Conservation (phyloP, 139 green algal species). For the Nannochloris sp. region DNA sequence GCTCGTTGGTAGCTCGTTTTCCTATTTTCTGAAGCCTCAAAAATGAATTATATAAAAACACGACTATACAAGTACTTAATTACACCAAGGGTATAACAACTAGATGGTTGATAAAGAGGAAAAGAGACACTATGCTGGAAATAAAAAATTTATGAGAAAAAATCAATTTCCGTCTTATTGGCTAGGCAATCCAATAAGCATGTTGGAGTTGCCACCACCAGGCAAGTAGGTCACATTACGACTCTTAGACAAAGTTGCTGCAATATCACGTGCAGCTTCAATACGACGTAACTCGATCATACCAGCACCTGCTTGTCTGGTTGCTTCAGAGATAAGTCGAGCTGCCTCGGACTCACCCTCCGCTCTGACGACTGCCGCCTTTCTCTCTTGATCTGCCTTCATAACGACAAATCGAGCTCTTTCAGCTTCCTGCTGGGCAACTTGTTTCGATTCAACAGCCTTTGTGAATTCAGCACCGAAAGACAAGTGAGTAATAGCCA, state of each 20-base stretch:
- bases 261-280: constrained; percentile 95
- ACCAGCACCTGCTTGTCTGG: constrained; percentile 67
- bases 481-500: constrained; percentile 97
- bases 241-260: constrained; percentile 76
- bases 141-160: too few species aligned
- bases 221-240: constrained; percentile 96
- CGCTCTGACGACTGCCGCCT: constrained; percentile 86
- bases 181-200: constrained; percentile 60
- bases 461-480: constrained; percentile 95
- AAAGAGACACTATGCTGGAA: too few species aligned
- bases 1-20: too few species aligned
- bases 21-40: too few species aligned
- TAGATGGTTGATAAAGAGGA: too few species aligned
- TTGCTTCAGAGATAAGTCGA: constrained; percentile 94
- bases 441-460: constrained; percentile 96
- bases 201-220: constrained; percentile 52
- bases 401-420: constrained; percentile 90
- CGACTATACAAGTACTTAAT: too few species aligned
- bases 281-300: constrained; percentile 97
- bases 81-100: too few species aligned
- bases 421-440: constrained; percentile 98
- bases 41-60: too few species aligned
- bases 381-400: constrained; percentile 86
- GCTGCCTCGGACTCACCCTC: constrained; percentile 94
- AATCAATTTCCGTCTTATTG: background rate